Percentiles rank a stretch among this genome's conserved stretches.
Evolutionary conservation across 768 basidiomycete genomes (phyloP).

Genomic region (Termitomyces sp.): DNA sequence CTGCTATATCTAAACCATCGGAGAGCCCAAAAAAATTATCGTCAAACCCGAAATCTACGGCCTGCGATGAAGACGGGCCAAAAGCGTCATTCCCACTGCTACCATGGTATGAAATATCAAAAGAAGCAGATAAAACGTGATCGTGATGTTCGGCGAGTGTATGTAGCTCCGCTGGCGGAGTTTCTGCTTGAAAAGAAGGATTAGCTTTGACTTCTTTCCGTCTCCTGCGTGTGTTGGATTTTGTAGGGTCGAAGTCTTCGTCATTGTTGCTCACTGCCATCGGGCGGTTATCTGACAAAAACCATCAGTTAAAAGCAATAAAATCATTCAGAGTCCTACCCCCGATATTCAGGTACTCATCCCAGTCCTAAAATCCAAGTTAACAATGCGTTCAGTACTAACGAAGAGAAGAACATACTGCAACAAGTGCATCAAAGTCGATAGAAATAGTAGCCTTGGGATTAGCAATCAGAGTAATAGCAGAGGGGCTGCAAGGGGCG

Average conservation of each 20-base stretch:
- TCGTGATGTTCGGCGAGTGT: slow-evolving; percentile 72
- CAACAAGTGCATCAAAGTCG: slow-evolving; percentile 63
- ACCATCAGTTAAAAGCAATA: not conserved
- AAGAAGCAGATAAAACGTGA: slow-evolving; percentile 58
- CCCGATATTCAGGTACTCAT: slow-evolving; percentile 48
- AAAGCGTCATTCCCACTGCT: slow-evolving; percentile 21
- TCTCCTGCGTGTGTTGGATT: slow-evolving; percentile 10
- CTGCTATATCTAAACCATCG: slow-evolving; percentile 53
- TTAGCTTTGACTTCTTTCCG: slow-evolving; percentile 15
- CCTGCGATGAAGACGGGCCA: slow-evolving; percentile 52
- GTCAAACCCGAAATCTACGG: slow-evolving; percentile 40
- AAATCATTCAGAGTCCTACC: slow-evolving; percentile 20
- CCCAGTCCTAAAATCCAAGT: slow-evolving; percentile 45
- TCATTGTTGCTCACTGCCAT: slow-evolving; percentile 31
- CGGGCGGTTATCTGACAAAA: slow-evolving; percentile 1
- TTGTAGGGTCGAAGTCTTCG: slow-evolving; percentile 44
- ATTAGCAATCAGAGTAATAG: slow-evolving; percentile 49
- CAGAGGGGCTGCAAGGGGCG: slow-evolving; percentile 32
- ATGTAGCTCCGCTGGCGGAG: slow-evolving; percentile 45
- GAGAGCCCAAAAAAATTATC: slow-evolving; percentile 47
- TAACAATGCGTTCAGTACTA: not conserved
- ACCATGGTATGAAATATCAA: slow-evolving; percentile 53
- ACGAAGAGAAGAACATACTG: slow-evolving; percentile 32
- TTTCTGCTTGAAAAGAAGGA: slow-evolving; percentile 30
- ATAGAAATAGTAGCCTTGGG: slow-evolving; percentile 41